Evolutionary conservation across 768 basidiomycete species (phyloP).

Genomic region (Cantharellus anzutake): DNA sequence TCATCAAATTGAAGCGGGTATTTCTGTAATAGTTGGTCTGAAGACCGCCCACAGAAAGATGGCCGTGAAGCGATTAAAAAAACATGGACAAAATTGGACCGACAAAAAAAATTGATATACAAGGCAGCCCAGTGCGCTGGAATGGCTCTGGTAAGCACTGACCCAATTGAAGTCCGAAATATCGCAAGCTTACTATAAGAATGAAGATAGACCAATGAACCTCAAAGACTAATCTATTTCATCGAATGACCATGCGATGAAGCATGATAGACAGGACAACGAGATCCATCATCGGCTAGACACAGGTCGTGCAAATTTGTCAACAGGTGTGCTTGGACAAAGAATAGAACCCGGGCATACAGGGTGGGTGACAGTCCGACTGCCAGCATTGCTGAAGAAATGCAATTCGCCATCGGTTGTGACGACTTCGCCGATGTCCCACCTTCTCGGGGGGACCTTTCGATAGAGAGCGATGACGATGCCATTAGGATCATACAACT

Average conservation of each 20-base stretch:
- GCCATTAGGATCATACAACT: constrained; percentile 54
- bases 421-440: constrained; percentile 63
- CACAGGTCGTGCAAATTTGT: constrained; percentile 1
- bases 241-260: constrained; percentile 27
- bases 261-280: constrained; percentile 75
- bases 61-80: too few relatives aligned
- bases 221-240: background rate
- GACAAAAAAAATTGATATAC: too few relatives aligned
- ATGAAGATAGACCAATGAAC: too few relatives aligned
- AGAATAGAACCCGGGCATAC: constrained; percentile 19
- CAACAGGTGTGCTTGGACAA: background rate
- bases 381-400: constrained; percentile 58
- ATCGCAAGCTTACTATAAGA: too few relatives aligned
- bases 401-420: constrained; percentile 52
- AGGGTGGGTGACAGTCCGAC: constrained; percentile 40
- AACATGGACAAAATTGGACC: too few relatives aligned
- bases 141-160: too few relatives aligned
- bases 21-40: too few relatives aligned
- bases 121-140: too few relatives aligned
- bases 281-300: constrained; percentile 62
- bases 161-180: too few relatives aligned
- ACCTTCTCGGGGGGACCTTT: constrained; percentile 56
- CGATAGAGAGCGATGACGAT: constrained; percentile 53
- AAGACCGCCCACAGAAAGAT: too few relatives aligned
- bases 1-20: too few relatives aligned